Evolutionary conservation across 371 early-diverging fungal species (phyloP), one percentile per base, ranked within the genome.

Genomic region (Phascolomyces articulosus): DNA sequence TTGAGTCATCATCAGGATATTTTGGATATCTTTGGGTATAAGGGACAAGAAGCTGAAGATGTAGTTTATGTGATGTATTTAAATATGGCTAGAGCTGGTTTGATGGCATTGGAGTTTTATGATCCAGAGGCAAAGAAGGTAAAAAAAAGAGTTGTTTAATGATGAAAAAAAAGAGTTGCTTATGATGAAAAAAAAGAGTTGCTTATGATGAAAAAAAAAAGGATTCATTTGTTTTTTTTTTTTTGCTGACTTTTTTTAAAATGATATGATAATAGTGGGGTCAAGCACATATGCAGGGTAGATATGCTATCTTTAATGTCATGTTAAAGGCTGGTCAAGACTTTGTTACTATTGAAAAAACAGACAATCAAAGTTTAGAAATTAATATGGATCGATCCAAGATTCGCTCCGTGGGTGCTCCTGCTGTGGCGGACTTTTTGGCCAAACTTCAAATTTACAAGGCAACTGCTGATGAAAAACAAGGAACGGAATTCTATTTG

Each of bases 211-310:
- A n/a, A n/a, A n/a, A n/a, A n/a, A n/a, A n/a, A n/a, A n/a, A n/a
- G n/a, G n/a, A n/a, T 0, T 16, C 4, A 1, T 3, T 38, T 18
- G 13, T 27, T 29, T 11, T 55, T 28, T 29, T 34, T 0, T 48
- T 41, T 34, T 0, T 34, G 0, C n/a, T n/a, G n/a, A n/a, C n/a
- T n/a, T n/a, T n/a, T n/a, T n/a, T n/a, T n/a, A n/a, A n/a, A n/a
- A n/a, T n/a, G n/a, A n/a, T n/a, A n/a, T n/a, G n/a, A n/a, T n/a
- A n/a, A n/a, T 68, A 80, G 75, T 78, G 75, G 75, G 85, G 84
- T n/a, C 87, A 87, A 73, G 87, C 87, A 6, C 87, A 89, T 62
- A 84, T 83, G 83, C 85, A 81, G 56, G 90, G 85, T 15, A 85
- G 90, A 21, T 87, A 75, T 70, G 90, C 85, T n/a, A 79, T 89